These are phyloP conservation scores for Sporothrix pallida DNA, from an alignment of 2,329 filamentous ascomycete genomes.

Conservation along the genomic window DNA sequence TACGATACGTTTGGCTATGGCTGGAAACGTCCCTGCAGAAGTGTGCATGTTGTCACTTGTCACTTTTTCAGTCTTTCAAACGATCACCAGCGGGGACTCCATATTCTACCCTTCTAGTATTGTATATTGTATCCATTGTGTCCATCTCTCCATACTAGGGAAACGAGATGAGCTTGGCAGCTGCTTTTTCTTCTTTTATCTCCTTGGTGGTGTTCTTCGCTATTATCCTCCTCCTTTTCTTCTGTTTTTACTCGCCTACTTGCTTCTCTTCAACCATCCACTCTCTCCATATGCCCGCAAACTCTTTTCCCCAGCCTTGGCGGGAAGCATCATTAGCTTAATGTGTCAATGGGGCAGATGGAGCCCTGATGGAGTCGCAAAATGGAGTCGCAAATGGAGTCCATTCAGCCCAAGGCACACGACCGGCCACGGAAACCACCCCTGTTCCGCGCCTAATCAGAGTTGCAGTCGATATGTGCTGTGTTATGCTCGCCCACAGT, in stretches of 20 bases:
- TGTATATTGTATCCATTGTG: background rate
- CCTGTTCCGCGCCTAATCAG: background rate
- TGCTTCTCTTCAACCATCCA: too few species aligned
- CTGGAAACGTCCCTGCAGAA: background rate
- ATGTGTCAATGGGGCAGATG: background rate
- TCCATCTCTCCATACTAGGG: background rate
- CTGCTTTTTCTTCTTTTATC: background rate
- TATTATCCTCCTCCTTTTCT: background rate
- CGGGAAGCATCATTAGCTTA: slow-evolving; percentile 7
- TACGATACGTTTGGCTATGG: background rate
- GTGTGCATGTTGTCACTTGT: background rate
- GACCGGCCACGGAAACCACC: background rate
- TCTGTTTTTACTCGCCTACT: background rate
- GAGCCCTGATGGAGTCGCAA: background rate
- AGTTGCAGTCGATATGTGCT: background rate
- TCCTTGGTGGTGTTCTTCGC: background rate
- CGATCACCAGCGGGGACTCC: slow-evolving; percentile 11
- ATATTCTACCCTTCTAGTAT: background rate
- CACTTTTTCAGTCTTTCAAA: background rate
- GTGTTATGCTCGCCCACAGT: background rate
- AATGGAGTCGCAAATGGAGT: background rate
- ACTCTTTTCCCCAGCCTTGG: slow-evolving; percentile 1
- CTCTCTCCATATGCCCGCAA: background rate
- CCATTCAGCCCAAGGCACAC: too few species aligned
- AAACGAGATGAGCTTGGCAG: background rate